Evolutionary conservation across 1,284 basidiomycete species (phyloP), one percentile per base, ranked within the genome.

Genomic region (Ceratobasidium sp.): DNA sequence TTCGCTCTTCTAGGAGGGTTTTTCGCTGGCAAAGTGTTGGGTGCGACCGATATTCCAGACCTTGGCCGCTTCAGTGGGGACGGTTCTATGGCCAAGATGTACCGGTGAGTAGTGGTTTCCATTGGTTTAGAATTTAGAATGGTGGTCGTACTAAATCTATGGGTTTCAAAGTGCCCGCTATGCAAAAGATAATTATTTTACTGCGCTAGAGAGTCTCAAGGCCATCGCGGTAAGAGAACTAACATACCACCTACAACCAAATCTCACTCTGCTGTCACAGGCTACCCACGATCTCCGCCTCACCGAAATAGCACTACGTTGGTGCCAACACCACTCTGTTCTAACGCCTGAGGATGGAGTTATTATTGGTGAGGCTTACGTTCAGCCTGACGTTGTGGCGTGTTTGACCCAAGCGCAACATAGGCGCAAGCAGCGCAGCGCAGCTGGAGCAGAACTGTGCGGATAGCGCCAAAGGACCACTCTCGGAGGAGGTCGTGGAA

Each of bases 401-500:
- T 16, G 3, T 2, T 14, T 24, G 22, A 43, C 41, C 6, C 16
- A 51, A 11, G 11, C 22, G 29, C 14, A 11, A 8, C 41, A 1
- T 22, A 71, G 66, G 83, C 13, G 84, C 83, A 29, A 83, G 81
- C 76, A 83, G 81, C 53, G 79, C 78, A 0, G 80, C 77, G 27
- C 84, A 85, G 76, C 78, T 84, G 13, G 78, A 82, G 75, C 79
- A 82, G 76, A 84, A 84, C 74, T 79, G 81, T 48, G 75, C 75
- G 24, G 83, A 83, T 75, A 82, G 76, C 22, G 85, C 86, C 79
- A 84, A 85, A 76, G 87, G 86, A 0, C 86, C 86, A 13, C 80
- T 88, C 22, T 84, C 86, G 0, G 81, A 86, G 53, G 86, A 86
- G 22, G 84, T 89, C 19, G 78, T 87, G 22, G 78, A 84, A 58